A percentile compares a stretch with the other conserved stretches of the same genome.
phyloP scores from a whole-genome alignment of 108 stramenopile genomes.

The Skeletonema costatum region DNA sequence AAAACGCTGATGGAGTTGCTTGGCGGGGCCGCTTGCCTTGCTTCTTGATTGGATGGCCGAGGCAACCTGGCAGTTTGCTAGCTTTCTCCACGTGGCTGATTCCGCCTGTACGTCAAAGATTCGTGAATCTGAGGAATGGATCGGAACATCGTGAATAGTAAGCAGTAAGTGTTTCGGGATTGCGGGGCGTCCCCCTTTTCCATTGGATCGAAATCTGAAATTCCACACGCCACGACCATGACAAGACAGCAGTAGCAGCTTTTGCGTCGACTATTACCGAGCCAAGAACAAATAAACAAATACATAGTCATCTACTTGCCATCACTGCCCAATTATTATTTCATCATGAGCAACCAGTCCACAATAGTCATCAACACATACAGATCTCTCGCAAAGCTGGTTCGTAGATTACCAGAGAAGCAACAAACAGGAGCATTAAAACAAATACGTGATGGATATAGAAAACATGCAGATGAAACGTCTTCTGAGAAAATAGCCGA shows the following conservation, averaged over 20 bases:
- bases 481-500: constrained; percentile 43
- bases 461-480: constrained; percentile 38
- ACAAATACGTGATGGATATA: constrained; percentile 62
- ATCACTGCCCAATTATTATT: neutral
- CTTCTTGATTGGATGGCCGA: neutral
- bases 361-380: constrained; percentile 53
- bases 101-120: neutral
- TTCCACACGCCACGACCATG: too few species aligned
- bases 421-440: constrained; percentile 44
- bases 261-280: too few species aligned
- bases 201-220: too few species aligned
- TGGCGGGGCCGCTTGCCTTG: neutral
- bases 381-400: constrained; percentile 53
- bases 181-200: too few species aligned
- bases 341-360: constrained; percentile 7
- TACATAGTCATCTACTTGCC: neutral
- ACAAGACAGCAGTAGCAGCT: too few species aligned
- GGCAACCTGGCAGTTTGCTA: neutral
- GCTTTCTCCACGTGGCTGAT: neutral
- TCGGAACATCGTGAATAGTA: neutral
- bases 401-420: constrained; percentile 57
- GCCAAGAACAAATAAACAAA: too few species aligned
- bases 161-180: neutral
- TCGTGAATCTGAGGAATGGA: neutral
- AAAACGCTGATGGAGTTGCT: neutral